Percentiles rank a stretch among this genome's conserved stretches.
Evolutionary conservation across 306 rosid species (phyloP).

Genomic region (Fragaria vesca): DNA sequence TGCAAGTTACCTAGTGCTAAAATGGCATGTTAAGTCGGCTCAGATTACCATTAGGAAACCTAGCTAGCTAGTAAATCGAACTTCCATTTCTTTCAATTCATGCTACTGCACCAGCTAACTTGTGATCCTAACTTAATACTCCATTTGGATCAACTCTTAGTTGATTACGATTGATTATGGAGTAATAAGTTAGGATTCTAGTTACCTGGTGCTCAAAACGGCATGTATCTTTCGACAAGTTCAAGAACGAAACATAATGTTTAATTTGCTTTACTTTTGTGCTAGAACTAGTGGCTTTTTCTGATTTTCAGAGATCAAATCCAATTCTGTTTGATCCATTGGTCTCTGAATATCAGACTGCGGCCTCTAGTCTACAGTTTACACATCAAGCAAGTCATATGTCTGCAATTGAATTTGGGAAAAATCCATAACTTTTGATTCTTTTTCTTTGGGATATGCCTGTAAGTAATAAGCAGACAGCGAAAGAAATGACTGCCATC

Average conservation of each 20-base stretch:
- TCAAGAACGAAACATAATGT: background rate
- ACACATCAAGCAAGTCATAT: background rate
- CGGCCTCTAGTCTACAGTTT: background rate
- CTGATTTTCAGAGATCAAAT: slow-evolving; percentile 8
- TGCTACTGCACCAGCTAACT: slow-evolving; percentile 7
- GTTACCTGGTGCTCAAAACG: background rate
- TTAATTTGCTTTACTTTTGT: background rate
- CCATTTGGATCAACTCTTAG: background rate
- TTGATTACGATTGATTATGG: background rate
- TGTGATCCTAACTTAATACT: slow-evolving; percentile 4
- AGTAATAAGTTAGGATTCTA: background rate
- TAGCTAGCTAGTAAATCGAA: background rate
- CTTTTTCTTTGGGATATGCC: background rate
- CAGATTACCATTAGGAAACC: background rate
- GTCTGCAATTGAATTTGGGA: background rate
- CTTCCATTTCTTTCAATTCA: background rate
- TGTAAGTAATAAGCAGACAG: background rate
- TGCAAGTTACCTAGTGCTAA: background rate
- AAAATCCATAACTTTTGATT: background rate
- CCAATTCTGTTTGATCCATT: background rate
- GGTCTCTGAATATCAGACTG: background rate
- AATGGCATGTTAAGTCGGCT: background rate
- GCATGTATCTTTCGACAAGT: background rate
- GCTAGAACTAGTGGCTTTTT: background rate
- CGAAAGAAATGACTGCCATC: too few relatives aligned